Conservation (phyloP, 805 yeast genomes). For the Teunomyces aglyptinius region DNA sequence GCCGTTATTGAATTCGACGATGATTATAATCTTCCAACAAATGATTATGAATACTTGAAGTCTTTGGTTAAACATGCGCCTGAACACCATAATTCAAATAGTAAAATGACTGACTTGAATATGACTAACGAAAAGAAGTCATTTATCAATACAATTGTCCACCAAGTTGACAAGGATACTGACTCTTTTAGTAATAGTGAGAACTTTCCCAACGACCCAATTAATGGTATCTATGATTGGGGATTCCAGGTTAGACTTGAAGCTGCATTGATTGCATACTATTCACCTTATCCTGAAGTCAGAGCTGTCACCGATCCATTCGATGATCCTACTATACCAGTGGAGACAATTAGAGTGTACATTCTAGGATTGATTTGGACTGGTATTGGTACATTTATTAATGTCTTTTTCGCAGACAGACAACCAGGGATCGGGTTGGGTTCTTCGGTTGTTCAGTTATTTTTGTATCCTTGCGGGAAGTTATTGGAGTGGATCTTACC, state of each 20-base stretch:
- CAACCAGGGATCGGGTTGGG: conserved; percentile 47
- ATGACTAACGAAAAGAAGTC: not conserved
- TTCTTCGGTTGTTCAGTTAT: conserved; percentile 45
- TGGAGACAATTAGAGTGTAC: conserved; percentile 50
- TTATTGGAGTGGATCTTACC: conserved; percentile 34
- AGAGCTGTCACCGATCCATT: conserved; percentile 39
- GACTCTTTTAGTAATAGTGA: not conserved
- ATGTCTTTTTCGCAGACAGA: conserved; percentile 55
- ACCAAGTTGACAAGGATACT: not conserved
- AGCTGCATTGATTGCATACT: conserved; percentile 37
- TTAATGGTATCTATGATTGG: conserved; percentile 26
- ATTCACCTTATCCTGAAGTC: conserved; percentile 43
- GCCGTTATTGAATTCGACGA: conserved; percentile 38
- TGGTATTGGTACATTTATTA: conserved; percentile 50
- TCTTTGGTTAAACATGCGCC: conserved; percentile 10
- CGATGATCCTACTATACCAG: conserved; percentile 32
- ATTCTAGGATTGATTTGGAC: conserved; percentile 53
- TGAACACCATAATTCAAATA: not conserved
- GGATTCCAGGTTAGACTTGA: conserved; percentile 33
- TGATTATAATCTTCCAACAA: conserved; percentile 33
- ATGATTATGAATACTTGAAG: conserved; percentile 26
- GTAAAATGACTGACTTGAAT: no score
- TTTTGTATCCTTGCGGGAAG: conserved; percentile 46
- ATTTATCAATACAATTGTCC: not conserved
- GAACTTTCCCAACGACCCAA: not conserved